Evolutionary conservation across 2,329 filamentous ascomycete genomes (phyloP).

Genomic region (Lecanosticta acicola): DNA sequence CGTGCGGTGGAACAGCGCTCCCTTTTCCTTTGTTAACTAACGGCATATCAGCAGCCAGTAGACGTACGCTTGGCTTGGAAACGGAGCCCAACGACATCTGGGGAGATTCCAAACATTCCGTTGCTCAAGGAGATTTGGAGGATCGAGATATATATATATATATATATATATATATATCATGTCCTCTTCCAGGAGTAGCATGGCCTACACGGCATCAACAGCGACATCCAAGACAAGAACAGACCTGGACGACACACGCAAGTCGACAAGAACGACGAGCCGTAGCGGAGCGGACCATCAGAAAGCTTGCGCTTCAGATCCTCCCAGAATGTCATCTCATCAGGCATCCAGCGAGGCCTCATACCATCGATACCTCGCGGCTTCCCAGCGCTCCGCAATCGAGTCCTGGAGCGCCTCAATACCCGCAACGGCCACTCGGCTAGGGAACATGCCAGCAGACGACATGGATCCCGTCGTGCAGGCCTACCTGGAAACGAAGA

Average conservation of each 20-base stretch:
- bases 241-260: no score
- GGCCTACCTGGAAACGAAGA: conserved; percentile 34
- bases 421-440: conserved; percentile 15
- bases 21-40: no score
- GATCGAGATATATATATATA: no score
- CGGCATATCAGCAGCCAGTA: no score
- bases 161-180: conserved; percentile 7
- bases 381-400: conserved; percentile 12
- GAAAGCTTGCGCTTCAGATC: no score
- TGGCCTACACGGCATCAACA: background rate
- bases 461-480: conserved; percentile 26
- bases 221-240: background rate
- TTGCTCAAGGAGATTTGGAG: no score
- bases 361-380: background rate
- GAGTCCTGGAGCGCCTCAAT: conserved; percentile 26
- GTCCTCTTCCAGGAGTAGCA: conserved; percentile 1
- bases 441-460: conserved; percentile 8
- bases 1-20: no score
- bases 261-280: background rate
- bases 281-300: no score
- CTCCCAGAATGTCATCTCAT: background rate
- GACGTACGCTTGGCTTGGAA: no score
- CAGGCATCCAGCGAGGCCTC: background rate
- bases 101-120: no score
- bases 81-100: no score